Conservation (phyloP, 2,329 filamentous ascomycete species). For the Plenodomus lindquistii region DNA sequence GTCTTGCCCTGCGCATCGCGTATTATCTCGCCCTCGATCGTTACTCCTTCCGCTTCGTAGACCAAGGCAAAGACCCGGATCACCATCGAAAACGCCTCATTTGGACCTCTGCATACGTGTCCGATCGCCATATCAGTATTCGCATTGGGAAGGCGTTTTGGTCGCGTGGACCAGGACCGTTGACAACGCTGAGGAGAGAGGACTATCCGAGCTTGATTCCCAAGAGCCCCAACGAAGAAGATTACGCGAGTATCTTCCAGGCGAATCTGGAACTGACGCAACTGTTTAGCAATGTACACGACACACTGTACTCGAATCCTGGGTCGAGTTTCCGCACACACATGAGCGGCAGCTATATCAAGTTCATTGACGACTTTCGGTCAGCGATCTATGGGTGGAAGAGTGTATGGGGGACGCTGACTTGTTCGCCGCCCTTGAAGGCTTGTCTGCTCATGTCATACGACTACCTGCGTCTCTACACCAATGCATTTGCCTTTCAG, state of each 20-base stretch:
- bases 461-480: slow-evolving; percentile 73
- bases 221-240: slow-evolving; percentile 62
- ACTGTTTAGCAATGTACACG: slow-evolving; percentile 73
- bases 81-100: slow-evolving; percentile 68
- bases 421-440: slow-evolving; percentile 68
- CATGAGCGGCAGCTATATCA: slow-evolving; percentile 71
- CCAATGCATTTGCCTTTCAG: slow-evolving; percentile 76
- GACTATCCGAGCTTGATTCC: slow-evolving; percentile 70
- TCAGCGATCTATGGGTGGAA: slow-evolving; percentile 72
- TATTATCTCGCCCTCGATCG: slow-evolving; percentile 73
- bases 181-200: slow-evolving; percentile 65
- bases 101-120: slow-evolving; percentile 61
- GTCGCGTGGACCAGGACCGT: slow-evolving; percentile 70
- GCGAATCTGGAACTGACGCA: slow-evolving; percentile 73
- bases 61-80: slow-evolving; percentile 61
- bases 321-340: slow-evolving; percentile 71
- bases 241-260: slow-evolving; percentile 70
- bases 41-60: slow-evolving; percentile 66
- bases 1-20: slow-evolving; percentile 68
- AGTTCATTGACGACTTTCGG: slow-evolving; percentile 75
- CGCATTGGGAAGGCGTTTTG: slow-evolving; percentile 74
- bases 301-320: slow-evolving; percentile 73
- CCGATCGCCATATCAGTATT: slow-evolving; percentile 61
- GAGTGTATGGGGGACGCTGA: slow-evolving; percentile 67
- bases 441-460: slow-evolving; percentile 70